These are phyloP conservation scores for Cladosporium sp. DNA, from an alignment of 2,329 filamentous ascomycete genomes.

Conservation along the genomic window DNA sequence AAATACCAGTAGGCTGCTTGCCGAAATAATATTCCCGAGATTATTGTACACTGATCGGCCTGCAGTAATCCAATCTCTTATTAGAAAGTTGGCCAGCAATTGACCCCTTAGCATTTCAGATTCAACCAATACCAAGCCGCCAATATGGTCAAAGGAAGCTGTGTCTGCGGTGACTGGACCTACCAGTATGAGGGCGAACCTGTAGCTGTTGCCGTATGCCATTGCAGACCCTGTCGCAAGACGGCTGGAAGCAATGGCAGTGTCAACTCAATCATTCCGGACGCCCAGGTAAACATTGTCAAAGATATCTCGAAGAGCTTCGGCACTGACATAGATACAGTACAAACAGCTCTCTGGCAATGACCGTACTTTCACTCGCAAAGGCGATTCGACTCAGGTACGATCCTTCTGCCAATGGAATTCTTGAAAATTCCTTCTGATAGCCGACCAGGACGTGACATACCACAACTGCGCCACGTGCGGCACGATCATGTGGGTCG, in stretches of 20 bases:
- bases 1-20: neutral
- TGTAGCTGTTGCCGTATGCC: slow-evolving; percentile 32
- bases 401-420: neutral
- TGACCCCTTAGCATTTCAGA: neutral
- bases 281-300: slow-evolving; percentile 28
- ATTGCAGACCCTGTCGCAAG: slow-evolving; percentile 39
- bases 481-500: slow-evolving; percentile 34
- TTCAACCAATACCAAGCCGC: neutral
- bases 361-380: slow-evolving; percentile 30
- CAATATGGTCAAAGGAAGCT: slow-evolving; percentile 35
- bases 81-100: neutral
- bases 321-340: slow-evolving; percentile 23
- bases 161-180: slow-evolving; percentile 40
- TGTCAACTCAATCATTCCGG: slow-evolving; percentile 34
- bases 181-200: slow-evolving; percentile 40
- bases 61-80: neutral
- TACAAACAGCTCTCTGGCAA: slow-evolving; percentile 36
- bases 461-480: slow-evolving; percentile 37
- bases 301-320: neutral
- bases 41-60: neutral
- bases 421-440: slow-evolving; percentile 29
- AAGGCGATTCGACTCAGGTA: slow-evolving; percentile 28
- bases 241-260: slow-evolving; percentile 33
- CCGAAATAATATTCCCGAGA: neutral
- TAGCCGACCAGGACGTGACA: slow-evolving; percentile 26